Base-by-base conservation (phyloP, 441 rosid genomes). In the Erodium trifolium region DNA sequence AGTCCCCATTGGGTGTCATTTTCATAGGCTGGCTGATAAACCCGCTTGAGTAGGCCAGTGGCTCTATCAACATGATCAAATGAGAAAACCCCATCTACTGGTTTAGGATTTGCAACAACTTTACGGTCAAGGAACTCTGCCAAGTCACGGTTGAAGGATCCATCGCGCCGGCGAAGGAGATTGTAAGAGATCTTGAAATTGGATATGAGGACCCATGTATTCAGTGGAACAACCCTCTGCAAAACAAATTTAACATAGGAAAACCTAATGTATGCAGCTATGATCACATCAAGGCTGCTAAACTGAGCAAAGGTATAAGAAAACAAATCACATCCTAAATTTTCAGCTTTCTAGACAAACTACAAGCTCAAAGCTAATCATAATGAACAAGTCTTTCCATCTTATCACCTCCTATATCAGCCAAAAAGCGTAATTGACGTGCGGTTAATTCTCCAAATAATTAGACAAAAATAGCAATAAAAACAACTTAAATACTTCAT, bases 81-180 rank as follows among this genome's bases (percentile, higher is more conserved):
- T 1, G 89, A 83, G 72, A 87, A 83, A 14, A 87, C 87, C 0
- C 88, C 89, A n/a, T 81, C 89, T 0, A 83, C 85, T 0, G 85
- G 80, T 29, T 78, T 82, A 5, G 88, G 81, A 62, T 87, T 87
- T 12, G 86, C 82, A 0, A 73, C 74, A 66, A 82, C 86, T 78
- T 83, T 87, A 11, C 88, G 86, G 78, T 85, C 92, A 12, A 87
- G 88, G 75, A 78, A 87, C 80, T 87, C 92, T 4, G 89, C 89
- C 63, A 87, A 80, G 78, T 85, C 85, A 65, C 92, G 88, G 76
- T 85, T 78, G 73, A 87, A 87, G 34, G 92, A 62, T 87, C 37
- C 37, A 34, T 34, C 37, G 3, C 5, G 37, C 37, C 89, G 0
- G 89, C 82, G 29, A 8, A 43, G 49, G 49, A 43, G 49, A 43